Percentiles rank a stretch among this genome's conserved stretches.
phyloP scores from a whole-genome alignment of 2,329 filamentous ascomycete species.

The Ceratocystis lukuohia region DNA sequence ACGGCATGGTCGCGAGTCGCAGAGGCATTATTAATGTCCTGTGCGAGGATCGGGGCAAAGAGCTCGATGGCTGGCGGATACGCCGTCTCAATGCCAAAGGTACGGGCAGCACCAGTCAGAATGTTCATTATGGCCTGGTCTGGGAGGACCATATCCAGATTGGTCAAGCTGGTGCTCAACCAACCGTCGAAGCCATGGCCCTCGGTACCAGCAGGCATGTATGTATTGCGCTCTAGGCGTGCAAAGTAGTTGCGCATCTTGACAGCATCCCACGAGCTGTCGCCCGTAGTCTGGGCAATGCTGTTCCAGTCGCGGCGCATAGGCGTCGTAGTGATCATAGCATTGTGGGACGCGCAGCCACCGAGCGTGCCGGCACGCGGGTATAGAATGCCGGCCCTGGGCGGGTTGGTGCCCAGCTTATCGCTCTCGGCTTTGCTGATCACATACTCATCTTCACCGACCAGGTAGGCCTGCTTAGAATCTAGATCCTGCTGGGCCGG shows the following conservation, averaged over 20 bases:
- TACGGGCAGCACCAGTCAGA: constrained; percentile 23
- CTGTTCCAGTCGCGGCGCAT: constrained; percentile 28
- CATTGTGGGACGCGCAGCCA: constrained; percentile 28
- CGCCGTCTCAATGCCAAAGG: constrained; percentile 22
- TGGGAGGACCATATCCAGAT: constrained; percentile 23
- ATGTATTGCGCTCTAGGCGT: constrained; percentile 32
- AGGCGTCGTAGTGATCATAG: constrained; percentile 25
- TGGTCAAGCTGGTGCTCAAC: constrained; percentile 23
- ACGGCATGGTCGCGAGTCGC: constrained; percentile 20
- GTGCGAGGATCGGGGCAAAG: constrained; percentile 23
- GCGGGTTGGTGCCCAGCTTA: constrained; percentile 21
- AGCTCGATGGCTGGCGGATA: constrained; percentile 22
- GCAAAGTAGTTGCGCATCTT: constrained; percentile 33
- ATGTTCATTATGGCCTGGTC: constrained; percentile 25
- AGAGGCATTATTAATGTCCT: constrained; percentile 23
- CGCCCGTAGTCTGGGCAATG: constrained; percentile 31
- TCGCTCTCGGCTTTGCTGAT: constrained; percentile 3
- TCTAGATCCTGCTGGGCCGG: constrained; percentile 29
- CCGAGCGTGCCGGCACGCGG: constrained; percentile 30
- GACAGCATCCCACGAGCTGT: constrained; percentile 30
- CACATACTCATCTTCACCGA: constrained; percentile 12
- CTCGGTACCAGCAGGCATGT: constrained; percentile 27
- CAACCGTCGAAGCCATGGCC: constrained; percentile 34
- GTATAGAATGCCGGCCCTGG: constrained; percentile 28
- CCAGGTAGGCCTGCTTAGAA: constrained; percentile 30